Evolutionary conservation across 2,329 filamentous ascomycete genomes (phyloP), one percentile per base, ranked within the genome.

Genomic region (Fusarium kyushuense): DNA sequence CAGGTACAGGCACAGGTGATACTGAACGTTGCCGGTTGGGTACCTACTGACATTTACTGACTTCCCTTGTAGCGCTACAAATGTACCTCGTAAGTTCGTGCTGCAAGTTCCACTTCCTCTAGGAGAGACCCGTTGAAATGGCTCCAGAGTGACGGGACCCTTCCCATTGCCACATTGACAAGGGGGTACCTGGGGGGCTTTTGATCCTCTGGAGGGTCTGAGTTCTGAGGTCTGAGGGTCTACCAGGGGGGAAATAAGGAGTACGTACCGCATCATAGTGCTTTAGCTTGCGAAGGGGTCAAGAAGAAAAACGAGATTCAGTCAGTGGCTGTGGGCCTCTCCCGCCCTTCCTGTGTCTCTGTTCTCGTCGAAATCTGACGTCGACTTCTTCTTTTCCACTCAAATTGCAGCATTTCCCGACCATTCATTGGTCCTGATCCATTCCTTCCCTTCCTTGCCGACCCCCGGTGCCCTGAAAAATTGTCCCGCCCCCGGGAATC

Each of bases 401-500:
- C 65, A 69, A 69, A 53, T 57, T 69, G 61, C 61, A 69, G 52
- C 54, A 49, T 42, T 57, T 69, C 43, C 54, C 62, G 63, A 52
- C 33, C 17, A 55, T 40, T 57, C 45, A 62, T 63, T 63, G 67
- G 58, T 52, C 58, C 54, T 70, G 53, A 42, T 65, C 41, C 68
- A 67, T 67, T 71, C 61, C 64, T 72, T 72, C 56, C 63, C 61
- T 70, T 63, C 67, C 66, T 40, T 67, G 62, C 54, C 63, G 55
- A 56, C 38, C 61, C 43, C 59, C 60, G 54, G 58, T 53, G 63
- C 59, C 58, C 67, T 71, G 64, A 67, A 74, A 74, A 72, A 70
- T 70, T 73, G 66, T 71, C 63, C 72, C 71, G 68, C 70, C 69
- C 68, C 72, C 63, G 46, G 58, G 47, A 63, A 49, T 51, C 53